phyloP scores from a whole-genome alignment of 257 asterid species.

The Capsicum rhomboideum region DNA sequence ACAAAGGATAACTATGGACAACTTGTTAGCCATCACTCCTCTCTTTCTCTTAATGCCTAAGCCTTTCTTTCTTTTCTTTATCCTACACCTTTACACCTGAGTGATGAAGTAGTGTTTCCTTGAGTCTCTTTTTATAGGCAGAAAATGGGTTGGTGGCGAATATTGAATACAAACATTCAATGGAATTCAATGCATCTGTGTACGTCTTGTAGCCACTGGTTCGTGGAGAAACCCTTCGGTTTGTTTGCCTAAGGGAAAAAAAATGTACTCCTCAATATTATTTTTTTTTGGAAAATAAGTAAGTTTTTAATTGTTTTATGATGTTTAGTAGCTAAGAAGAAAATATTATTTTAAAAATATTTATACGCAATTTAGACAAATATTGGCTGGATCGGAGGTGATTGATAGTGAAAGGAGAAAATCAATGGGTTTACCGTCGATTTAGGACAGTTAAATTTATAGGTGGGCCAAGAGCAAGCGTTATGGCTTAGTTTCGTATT shows the following conservation, averaged over 20 bases:
- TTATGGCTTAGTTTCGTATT: no score
- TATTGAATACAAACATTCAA: slow-evolving; percentile 7
- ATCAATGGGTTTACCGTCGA: no score
- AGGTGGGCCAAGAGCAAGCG: no score
- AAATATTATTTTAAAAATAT: no score
- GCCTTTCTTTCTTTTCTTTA: not conserved
- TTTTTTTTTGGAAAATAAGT: not conserved
- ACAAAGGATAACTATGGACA: slow-evolving; percentile 2
- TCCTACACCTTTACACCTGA: not conserved
- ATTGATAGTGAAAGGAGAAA: no score
- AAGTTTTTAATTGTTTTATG: not conserved
- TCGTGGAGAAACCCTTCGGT: not conserved
- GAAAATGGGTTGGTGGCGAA: not conserved
- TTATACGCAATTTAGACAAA: no score
- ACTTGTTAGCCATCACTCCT: slow-evolving; percentile 16
- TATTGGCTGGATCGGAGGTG: no score
- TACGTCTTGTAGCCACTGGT: not conserved
- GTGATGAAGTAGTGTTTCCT: not conserved
- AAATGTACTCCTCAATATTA: not conserved
- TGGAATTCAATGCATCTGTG: slow-evolving; percentile 8
- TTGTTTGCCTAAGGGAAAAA: not conserved
- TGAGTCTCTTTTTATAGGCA: slow-evolving; percentile 11
- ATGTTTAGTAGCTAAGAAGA: not conserved
- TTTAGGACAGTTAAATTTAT: no score
- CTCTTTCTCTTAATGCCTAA: not conserved